A percentile compares a stretch with the other conserved stretches of the same genome.
Conservation (phyloP, 2,329 filamentous ascomycete genomes). For the Xylariaceae sp. region DNA sequence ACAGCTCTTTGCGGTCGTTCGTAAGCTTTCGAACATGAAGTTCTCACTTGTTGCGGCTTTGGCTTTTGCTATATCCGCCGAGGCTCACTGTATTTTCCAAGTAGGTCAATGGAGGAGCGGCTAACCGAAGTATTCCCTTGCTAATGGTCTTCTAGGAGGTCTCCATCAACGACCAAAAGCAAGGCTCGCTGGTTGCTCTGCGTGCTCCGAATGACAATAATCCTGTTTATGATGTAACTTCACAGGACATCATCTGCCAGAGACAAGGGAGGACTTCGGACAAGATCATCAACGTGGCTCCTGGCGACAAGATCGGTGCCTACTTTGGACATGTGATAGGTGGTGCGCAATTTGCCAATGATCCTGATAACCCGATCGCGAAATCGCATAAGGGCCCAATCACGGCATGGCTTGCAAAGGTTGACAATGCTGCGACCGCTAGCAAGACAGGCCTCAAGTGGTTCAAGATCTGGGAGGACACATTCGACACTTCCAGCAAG, state of each 20-base stretch:
- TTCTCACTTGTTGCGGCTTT: constrained; percentile 43
- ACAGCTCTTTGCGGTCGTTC: not conserved
- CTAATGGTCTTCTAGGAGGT: constrained; percentile 44
- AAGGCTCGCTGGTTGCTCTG: constrained; percentile 51
- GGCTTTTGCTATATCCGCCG: constrained; percentile 44
- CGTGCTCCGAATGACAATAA: constrained; percentile 58
- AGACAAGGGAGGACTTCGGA: constrained; percentile 48
- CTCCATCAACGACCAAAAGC: constrained; percentile 53
- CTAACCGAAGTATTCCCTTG: not conserved
- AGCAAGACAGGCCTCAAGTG: constrained; percentile 50
- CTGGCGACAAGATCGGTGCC: constrained; percentile 58
- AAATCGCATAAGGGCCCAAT: constrained; percentile 61
- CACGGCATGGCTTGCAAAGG: constrained; percentile 59
- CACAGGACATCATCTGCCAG: constrained; percentile 58
- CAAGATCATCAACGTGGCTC: constrained; percentile 54
- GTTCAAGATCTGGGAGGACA: constrained; percentile 63
- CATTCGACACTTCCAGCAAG: constrained; percentile 49
- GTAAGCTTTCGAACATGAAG: constrained; percentile 43
- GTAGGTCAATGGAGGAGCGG: constrained; percentile 30
- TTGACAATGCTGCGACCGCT: constrained; percentile 55
- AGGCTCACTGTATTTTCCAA: constrained; percentile 52
- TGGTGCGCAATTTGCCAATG: constrained; percentile 55
- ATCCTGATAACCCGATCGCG: constrained; percentile 61
- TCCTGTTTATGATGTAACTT: constrained; percentile 57
- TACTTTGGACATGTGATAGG: constrained; percentile 62